phyloP scores from a whole-genome alignment of 805 yeast genomes.

The Yamadazyma laniorum region DNA sequence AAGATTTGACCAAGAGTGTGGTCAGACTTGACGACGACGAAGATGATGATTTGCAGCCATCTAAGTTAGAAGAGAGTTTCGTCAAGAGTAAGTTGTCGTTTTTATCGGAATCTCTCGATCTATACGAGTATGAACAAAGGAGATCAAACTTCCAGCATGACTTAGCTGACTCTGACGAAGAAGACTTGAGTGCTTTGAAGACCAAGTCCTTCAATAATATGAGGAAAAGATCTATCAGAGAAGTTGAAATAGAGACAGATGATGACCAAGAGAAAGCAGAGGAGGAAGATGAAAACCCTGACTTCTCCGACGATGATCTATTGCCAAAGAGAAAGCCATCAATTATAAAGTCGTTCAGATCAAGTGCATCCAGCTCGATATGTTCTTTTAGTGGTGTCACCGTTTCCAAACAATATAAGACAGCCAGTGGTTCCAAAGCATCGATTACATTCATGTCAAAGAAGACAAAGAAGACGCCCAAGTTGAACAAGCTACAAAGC shows the following conservation, averaged over 20 bases:
- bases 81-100: conserved; percentile 58
- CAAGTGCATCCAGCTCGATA: conserved; percentile 38
- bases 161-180: conserved; percentile 32
- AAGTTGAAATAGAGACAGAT: conserved; percentile 25
- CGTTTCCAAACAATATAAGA: conserved; percentile 50
- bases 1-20: conserved; percentile 16
- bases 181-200: conserved; percentile 48
- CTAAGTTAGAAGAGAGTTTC: conserved; percentile 49
- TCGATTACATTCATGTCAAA: conserved; percentile 56
- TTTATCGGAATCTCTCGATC: conserved; percentile 34
- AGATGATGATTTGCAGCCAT: conserved; percentile 18
- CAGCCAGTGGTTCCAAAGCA: conserved; percentile 55
- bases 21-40: conserved; percentile 23
- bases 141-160: conserved; percentile 36
- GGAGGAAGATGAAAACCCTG: conserved; percentile 10
- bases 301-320: conserved; percentile 33
- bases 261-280: conserved; percentile 16
- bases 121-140: conserved; percentile 31
- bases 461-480: conserved; percentile 16
- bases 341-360: conserved; percentile 46
- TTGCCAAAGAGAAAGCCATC: conserved; percentile 46
- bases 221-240: conserved; percentile 18
- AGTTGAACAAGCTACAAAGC: conserved; percentile 7
- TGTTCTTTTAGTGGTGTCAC: conserved; percentile 51
- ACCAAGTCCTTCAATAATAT: conserved; percentile 29